These are phyloP conservation scores for Chionographis japonica DNA, from an alignment of 106 monocot genomes.

Conservation along the genomic window DNA sequence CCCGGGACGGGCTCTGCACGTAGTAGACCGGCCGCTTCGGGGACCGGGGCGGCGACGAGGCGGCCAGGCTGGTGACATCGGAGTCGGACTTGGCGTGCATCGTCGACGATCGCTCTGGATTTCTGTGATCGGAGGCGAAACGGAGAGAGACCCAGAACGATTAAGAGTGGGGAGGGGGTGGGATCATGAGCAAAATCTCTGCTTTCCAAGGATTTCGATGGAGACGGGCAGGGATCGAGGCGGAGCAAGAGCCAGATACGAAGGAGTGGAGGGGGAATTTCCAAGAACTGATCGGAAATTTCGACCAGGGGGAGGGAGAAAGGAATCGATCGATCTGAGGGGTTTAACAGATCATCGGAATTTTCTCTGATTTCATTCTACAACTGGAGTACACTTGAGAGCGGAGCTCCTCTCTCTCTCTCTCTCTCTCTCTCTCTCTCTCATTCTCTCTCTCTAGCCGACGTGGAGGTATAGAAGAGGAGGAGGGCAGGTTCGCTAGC, in stretches of 20 bases:
- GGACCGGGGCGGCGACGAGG: slow-evolving; percentile 67
- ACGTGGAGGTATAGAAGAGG: neutral
- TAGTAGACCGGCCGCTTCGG: slow-evolving; percentile 46
- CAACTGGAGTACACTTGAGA: too few species aligned
- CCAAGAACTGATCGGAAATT: too few species aligned
- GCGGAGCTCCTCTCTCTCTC: too few species aligned
- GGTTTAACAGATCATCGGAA: too few species aligned
- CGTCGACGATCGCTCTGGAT: slow-evolving; percentile 14
- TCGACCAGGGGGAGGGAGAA: too few species aligned
- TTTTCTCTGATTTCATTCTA: too few species aligned
- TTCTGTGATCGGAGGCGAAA: neutral
- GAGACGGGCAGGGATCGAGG: too few species aligned
- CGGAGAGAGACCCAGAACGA: neutral
- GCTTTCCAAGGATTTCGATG: too few species aligned
- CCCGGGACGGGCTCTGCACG: slow-evolving; percentile 45
- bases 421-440: too few species aligned
- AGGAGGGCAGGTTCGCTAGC: neutral
- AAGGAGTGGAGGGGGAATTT: neutral
- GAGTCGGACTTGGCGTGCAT: slow-evolving; percentile 74
- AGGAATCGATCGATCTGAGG: too few species aligned
- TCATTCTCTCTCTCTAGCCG: too few species aligned
- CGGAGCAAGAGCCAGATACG: neutral
- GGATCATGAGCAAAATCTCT: neutral
- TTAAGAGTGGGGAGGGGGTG: too few species aligned
- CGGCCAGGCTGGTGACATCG: slow-evolving; percentile 63